Conservation (phyloP, 2,329 filamentous ascomycete genomes). For the Cadophora sp. region DNA sequence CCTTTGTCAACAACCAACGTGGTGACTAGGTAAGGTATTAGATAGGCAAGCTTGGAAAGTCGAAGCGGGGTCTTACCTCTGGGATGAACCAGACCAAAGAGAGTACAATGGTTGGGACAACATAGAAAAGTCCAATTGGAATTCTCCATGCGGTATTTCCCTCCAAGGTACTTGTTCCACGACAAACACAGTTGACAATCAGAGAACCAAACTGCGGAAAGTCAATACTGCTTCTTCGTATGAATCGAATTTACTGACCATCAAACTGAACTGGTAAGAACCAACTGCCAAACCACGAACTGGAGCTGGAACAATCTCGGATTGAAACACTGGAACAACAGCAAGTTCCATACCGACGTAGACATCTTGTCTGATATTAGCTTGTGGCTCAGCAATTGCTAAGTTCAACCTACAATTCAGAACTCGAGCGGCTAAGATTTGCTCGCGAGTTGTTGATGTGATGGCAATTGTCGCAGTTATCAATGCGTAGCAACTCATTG, state of each 20-base stretch:
- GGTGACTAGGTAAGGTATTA: background rate
- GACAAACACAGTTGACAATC: slow-evolving; percentile 11
- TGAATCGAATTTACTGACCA: background rate
- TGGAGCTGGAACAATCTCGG: background rate
- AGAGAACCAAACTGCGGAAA: background rate
- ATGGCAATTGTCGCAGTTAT: slow-evolving; percentile 4
- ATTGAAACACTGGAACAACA: slow-evolving; percentile 11
- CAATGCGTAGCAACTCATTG: slow-evolving; percentile 10
- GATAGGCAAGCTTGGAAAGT: background rate
- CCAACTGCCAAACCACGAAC: slow-evolving; percentile 8
- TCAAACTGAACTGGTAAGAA: slow-evolving; percentile 11
- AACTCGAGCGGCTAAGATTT: slow-evolving; percentile 10
- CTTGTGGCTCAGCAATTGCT: background rate
- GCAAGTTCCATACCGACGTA: slow-evolving; percentile 11
- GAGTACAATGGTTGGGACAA: slow-evolving; percentile 2
- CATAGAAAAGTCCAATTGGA: slow-evolving; percentile 5
- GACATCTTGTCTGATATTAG: slow-evolving; percentile 5
- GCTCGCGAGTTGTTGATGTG: slow-evolving; percentile 11
- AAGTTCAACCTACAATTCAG: background rate
- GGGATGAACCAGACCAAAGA: slow-evolving; percentile 1
- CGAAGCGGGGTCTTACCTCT: background rate
- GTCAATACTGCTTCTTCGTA: background rate
- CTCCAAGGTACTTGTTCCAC: slow-evolving; percentile 4
- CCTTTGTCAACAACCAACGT: slow-evolving; percentile 11
- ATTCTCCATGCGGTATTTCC: slow-evolving; percentile 13